Evolutionary conservation across 345 rosid genomes (phyloP), one percentile per base, ranked within the genome.

Genomic region (Toxicodendron radicans): DNA sequence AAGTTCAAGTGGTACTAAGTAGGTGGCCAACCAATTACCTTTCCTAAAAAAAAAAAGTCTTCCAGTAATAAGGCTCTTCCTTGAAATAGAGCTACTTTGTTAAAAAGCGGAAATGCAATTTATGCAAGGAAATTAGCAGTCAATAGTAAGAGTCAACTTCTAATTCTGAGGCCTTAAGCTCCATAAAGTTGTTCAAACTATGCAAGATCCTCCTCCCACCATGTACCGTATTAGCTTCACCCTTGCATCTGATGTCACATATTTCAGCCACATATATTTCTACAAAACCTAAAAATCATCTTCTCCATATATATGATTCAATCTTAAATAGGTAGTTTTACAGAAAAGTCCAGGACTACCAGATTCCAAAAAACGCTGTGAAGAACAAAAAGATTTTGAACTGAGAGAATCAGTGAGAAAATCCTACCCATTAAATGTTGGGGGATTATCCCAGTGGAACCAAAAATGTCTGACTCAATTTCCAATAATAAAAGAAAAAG

Each of bases 151-250:
- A 65, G 65, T 68, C 76, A 73, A 64, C 69, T 64, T 72, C 61
- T 62, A 33, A 72, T 81, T 59, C 72, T 68, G 74, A 35, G 70
- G 75, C 80, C 73, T 69, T 41, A n/a, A 76, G 53, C 73, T 74
- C 73, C 75, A 51, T 71, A 71, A 59, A 69, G 66, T 62, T 72
- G 60, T 75, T 57, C 74, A 48, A 76, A 13, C 18, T 70, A 65
- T 70, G 76, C 76, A 72, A 41, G 73, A 69, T 72, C 59, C 43
- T 51, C 71, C 74, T 59, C 20, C 46, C 71, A 24, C 67, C n/a
- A 56, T 17, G 18, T 24, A 74, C 57, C 48, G 69, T 77, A 48
- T 51, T 61, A 17, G 3, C 69, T 70, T 59, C 70, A 52, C 64
- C 48, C 62, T 57, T 32, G 58, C 58, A 45, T 60, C 46, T 59